phyloP scores from a whole-genome alignment of 2,329 filamentous ascomycete species.

The Endoconidiophora polonica region DNA sequence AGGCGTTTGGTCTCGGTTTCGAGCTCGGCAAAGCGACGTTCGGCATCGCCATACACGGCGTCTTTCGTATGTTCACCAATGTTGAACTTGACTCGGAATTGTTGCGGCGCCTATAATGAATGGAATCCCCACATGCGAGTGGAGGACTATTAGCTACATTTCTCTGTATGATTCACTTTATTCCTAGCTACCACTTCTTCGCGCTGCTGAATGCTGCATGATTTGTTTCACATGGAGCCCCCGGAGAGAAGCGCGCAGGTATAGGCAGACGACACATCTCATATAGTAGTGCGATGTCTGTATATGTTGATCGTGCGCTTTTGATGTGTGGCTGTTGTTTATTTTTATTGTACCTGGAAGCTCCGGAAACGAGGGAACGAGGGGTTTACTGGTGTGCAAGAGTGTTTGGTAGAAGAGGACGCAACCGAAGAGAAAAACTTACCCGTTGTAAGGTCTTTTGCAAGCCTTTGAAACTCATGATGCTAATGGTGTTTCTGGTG shows the following conservation, averaged over 20 bases:
- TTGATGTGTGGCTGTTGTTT: not conserved
- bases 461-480: slow-evolving; percentile 95
- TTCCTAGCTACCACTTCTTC: too few relatives aligned
- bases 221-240: too few relatives aligned
- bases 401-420: not conserved
- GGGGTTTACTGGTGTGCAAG: not conserved
- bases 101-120: slow-evolving; percentile 57
- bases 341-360: slow-evolving; percentile 11
- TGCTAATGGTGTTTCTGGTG: slow-evolving; percentile 13
- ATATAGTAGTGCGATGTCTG: too few relatives aligned
- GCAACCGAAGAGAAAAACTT: slow-evolving; percentile 21
- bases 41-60: slow-evolving; percentile 83
- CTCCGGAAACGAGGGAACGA: slow-evolving; percentile 1
- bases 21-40: slow-evolving; percentile 83
- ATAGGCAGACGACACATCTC: too few relatives aligned
- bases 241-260: too few relatives aligned
- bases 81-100: slow-evolving; percentile 82
- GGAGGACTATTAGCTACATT: not conserved
- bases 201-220: too few relatives aligned
- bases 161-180: not conserved
- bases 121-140: not conserved
- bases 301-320: too few relatives aligned
- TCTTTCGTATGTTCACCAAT: slow-evolving; percentile 93
- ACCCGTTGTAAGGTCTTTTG: slow-evolving; percentile 78
- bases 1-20: slow-evolving; percentile 93